phyloP scores from a whole-genome alignment of 2,329 filamentous ascomycete species.

The Fonsecaea multimorphosa region DNA sequence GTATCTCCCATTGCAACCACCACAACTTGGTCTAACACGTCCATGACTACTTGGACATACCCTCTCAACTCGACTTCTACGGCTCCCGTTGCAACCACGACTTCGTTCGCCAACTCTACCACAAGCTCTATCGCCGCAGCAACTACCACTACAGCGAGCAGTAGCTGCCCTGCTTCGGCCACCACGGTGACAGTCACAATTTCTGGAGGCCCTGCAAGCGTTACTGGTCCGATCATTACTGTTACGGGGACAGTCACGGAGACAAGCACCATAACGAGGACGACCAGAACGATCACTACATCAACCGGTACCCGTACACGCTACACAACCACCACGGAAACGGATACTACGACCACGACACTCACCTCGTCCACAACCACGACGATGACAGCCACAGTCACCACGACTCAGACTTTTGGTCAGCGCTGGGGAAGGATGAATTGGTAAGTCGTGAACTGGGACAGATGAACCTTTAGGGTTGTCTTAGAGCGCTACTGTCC shows the following conservation, averaged over 20 bases:
- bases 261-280: slow-evolving; percentile 14
- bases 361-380: slow-evolving; percentile 16
- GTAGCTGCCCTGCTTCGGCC: slow-evolving; percentile 7
- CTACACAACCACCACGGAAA: slow-evolving; percentile 10
- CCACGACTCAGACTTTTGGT: slow-evolving; percentile 12
- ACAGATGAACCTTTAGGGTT: neutral
- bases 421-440: slow-evolving; percentile 24
- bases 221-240: slow-evolving; percentile 2
- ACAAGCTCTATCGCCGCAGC: slow-evolving; percentile 17
- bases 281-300: slow-evolving; percentile 6
- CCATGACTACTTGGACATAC: neutral
- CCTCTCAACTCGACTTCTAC: slow-evolving; percentile 13
- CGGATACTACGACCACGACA: slow-evolving; percentile 18
- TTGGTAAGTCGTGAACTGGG: slow-evolving; percentile 11
- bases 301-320: neutral
- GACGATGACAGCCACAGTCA: slow-evolving; percentile 19
- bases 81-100: neutral
- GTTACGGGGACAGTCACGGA: slow-evolving; percentile 1
- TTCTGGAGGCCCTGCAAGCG: neutral
- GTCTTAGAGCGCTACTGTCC: neutral
- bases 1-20: slow-evolving; percentile 11
- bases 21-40: neutral
- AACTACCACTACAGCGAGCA: slow-evolving; percentile 10
- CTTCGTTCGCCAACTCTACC: slow-evolving; percentile 7
- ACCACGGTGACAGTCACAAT: slow-evolving; percentile 13